These are phyloP conservation scores for Ustilago cynodontis DNA, from an alignment of 1,284 basidiomycete genomes.

Conservation along the genomic window DNA sequence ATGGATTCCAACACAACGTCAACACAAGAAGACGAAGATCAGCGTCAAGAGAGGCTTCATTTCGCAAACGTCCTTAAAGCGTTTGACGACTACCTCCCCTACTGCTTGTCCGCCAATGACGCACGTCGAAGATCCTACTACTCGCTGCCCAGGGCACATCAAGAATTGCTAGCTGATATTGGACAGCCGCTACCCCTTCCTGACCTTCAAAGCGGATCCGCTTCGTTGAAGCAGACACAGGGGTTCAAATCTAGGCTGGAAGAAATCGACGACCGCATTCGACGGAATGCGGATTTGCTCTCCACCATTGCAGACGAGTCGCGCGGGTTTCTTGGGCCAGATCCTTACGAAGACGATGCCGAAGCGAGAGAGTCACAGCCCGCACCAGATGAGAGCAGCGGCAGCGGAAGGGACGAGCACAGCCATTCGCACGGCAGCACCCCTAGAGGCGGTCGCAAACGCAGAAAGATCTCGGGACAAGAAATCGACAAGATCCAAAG, in stretches of 20 bases:
- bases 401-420: constrained; percentile 7
- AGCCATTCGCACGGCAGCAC: constrained; percentile 6
- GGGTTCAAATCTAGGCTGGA: constrained; percentile 58
- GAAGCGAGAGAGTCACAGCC: constrained; percentile 11
- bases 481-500: constrained; percentile 68
- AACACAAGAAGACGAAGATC: constrained; percentile 26
- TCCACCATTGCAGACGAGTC: constrained; percentile 60
- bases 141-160: constrained; percentile 60
- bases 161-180: constrained; percentile 52
- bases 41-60: constrained; percentile 58
- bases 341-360: constrained; percentile 13
- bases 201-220: constrained; percentile 15
- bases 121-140: constrained; percentile 56
- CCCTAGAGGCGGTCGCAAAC: constrained; percentile 17
- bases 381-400: constrained; percentile 12
- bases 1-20: background rate
- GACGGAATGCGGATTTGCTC: constrained; percentile 65
- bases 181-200: constrained; percentile 48
- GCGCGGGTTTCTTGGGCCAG: constrained; percentile 58
- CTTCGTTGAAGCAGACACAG: background rate
- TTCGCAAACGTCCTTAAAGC: constrained; percentile 62
- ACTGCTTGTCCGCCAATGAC: constrained; percentile 63
- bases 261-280: constrained; percentile 69
- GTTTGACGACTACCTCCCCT: constrained; percentile 66
- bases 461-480: constrained; percentile 49